Evolutionary conservation across 805 yeast species (phyloP).

Genomic region (Sugiyamaella smithiae): DNA sequence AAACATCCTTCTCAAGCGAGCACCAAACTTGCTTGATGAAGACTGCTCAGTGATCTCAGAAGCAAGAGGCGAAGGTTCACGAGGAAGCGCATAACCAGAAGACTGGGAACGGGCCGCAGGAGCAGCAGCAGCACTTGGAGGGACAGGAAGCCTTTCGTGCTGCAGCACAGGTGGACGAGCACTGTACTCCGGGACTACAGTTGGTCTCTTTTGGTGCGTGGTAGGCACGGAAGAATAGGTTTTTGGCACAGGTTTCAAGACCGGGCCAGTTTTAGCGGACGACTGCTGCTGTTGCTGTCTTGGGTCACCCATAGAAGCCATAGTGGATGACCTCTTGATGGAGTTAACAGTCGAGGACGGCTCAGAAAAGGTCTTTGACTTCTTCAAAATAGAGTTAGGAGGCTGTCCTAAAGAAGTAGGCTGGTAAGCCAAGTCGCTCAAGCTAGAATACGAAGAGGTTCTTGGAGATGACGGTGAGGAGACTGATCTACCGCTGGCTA

Average conservation of each 20-base stretch:
- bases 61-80: not conserved
- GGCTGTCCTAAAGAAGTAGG: not conserved
- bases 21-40: slow-evolving; percentile 1
- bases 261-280: slow-evolving; percentile 14
- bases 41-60: slow-evolving; percentile 1
- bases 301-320: not conserved
- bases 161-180: too few relatives aligned
- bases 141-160: too few relatives aligned
- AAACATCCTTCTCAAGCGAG: not conserved
- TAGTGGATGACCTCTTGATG: not conserved
- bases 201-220: too few relatives aligned
- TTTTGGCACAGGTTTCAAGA: not conserved
- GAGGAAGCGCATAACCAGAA: not conserved
- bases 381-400: slow-evolving; percentile 15
- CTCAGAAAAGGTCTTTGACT: slow-evolving; percentile 7
- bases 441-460: slow-evolving; percentile 7
- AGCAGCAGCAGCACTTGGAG: slow-evolving; percentile 9
- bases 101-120: not conserved
- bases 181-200: too few relatives aligned
- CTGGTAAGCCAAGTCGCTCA: not conserved
- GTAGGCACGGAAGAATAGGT: too few relatives aligned
- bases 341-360: not conserved
- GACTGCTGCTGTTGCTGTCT: not conserved
- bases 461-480: slow-evolving; percentile 15
- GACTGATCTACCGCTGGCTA: slow-evolving; percentile 12